Evolutionary conservation across 805 yeast species (phyloP), one percentile per base, ranked within the genome.

Genomic region (Martiniozyma abietophila): DNA sequence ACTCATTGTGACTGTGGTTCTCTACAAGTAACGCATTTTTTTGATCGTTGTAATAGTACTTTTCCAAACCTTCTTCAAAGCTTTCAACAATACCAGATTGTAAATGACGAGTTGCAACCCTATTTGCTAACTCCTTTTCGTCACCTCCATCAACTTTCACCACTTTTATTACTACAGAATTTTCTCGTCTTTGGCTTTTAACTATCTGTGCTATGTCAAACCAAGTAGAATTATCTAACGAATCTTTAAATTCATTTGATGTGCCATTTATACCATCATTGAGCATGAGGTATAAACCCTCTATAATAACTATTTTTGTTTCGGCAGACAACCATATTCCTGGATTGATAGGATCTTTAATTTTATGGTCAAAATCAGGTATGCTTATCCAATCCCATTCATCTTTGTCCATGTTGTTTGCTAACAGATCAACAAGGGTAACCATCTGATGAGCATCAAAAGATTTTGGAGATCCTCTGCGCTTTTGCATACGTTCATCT

Each of bases 401-500:
- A n/a, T n/a, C n/a, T n/a, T n/a, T n/a, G n/a, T n/a, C n/a, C n/a
- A n/a, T n/a, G 1, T 31, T 21, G 3, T 5, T n/a, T 7, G 47
- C 44, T 18, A 71, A 44, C 8, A 53, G 40, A 31, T 42, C 44
- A 14, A 54, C 58, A 12, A 67, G 47, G 4, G 41, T 49, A 1
- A 60, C 65, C 11, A 69, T 61, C 29, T 61, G 65, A 9, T 56
- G 50, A 5, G 80, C 71, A 49, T 88, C 88, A 58, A 88, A 89
- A 0, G 96, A 86, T 45, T 66, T 72, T 2, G 95, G 94, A 0
- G 95, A 80, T 0, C 96, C 96, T 31, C 96, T 66, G 41, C 83
- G 63, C 18, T 58, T 53, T 20, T 74, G 57, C 0, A 94, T 89
- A 22, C 57, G 61, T 8, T 51, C 61, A n/a, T 54, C 56, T 8